phyloP scores from a whole-genome alignment of 257 asterid genomes.

The Nicotiana knightiana region DNA sequence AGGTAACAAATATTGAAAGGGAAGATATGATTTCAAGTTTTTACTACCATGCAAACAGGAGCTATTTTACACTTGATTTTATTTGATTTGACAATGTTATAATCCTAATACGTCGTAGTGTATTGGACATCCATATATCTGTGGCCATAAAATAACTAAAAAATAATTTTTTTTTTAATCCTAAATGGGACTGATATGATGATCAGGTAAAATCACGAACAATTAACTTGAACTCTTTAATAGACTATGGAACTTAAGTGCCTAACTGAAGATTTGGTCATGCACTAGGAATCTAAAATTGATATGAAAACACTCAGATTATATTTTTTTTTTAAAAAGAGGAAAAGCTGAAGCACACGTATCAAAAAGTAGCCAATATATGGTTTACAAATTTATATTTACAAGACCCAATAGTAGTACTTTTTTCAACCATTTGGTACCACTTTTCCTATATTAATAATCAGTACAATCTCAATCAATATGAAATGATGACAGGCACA shows the following conservation, averaged over 20 bases:
- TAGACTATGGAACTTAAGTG: background rate
- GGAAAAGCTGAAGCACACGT: background rate
- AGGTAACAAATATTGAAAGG: background rate
- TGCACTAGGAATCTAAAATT: background rate
- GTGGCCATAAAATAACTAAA: too few species aligned
- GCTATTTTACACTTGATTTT: background rate
- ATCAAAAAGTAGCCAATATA: background rate
- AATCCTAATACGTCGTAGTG: background rate
- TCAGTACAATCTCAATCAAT: background rate
- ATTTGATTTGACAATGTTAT: too few species aligned
- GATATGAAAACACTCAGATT: background rate
- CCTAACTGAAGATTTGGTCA: background rate
- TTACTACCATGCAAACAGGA: background rate
- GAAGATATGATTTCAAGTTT: background rate
- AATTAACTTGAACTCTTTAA: background rate
- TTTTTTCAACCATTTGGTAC: background rate
- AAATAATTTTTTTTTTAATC: too few species aligned
- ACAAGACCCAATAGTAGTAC: background rate
- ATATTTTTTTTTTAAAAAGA: background rate
- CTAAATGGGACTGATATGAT: background rate
- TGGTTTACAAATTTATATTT: background rate
- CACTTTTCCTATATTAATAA: background rate
- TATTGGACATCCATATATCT: too few species aligned
- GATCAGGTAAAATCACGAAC: background rate
- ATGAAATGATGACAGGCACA: background rate